A percentile compares a stretch with the other conserved stretches of the same genome.
Evolutionary conservation across 2,329 filamentous ascomycete species (phyloP).

Genomic region (Sporothrix schenckii): DNA sequence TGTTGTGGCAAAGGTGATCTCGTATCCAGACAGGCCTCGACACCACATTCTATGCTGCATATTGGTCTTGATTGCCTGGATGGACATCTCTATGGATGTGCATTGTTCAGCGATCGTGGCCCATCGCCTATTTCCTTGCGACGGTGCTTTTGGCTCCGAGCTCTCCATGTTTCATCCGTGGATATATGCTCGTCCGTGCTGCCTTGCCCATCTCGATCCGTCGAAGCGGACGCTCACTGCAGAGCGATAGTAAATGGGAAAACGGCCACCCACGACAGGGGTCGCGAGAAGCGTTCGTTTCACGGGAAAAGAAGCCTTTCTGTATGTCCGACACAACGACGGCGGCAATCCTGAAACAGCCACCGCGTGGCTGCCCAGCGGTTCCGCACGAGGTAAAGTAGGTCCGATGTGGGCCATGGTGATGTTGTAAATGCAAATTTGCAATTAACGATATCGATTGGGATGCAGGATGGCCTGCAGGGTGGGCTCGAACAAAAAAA

Average conservation of each 20-base stretch:
- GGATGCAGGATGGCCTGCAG: no score
- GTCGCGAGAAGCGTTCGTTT: background rate
- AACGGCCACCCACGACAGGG: background rate
- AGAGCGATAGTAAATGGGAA: background rate
- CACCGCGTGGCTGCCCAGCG: constrained; percentile 19
- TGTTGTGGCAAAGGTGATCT: background rate
- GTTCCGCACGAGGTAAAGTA: background rate
- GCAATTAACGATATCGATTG: background rate
- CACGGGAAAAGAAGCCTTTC: background rate
- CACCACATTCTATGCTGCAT: background rate
- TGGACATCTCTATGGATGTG: background rate
- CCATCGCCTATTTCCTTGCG: no score
- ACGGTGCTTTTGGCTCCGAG: constrained; percentile 10
- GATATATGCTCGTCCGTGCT: no score
- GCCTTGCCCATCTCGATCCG: constrained; percentile 14
- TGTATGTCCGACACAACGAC: background rate
- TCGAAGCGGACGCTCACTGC: background rate
- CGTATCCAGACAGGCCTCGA: background rate
- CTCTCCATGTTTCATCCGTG: background rate
- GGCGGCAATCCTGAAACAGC: constrained; percentile 25
- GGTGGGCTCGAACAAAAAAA: background rate
- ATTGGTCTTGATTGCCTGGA: background rate
- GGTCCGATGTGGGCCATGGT: background rate
- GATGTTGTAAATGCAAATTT: background rate
- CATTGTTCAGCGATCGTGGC: constrained; percentile 1